Evolutionary conservation across 176 grass and related monocot species (phyloP).

Genomic region (Thinopyrum elongatum): DNA sequence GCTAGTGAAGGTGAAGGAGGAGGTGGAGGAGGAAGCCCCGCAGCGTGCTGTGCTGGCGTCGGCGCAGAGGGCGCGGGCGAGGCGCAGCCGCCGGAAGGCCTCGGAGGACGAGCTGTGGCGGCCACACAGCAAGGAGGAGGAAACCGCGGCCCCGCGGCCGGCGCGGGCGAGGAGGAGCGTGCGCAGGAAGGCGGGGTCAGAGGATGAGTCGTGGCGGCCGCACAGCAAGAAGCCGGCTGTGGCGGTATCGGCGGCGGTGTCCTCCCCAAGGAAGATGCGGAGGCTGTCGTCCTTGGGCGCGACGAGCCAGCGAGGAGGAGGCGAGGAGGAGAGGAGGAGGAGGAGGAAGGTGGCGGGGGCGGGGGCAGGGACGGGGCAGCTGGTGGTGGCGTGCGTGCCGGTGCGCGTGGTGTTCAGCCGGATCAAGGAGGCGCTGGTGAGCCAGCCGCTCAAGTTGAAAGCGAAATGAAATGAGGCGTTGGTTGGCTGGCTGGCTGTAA

Average conservation of each 20-base stretch:
- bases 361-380: slow-evolving; percentile 26
- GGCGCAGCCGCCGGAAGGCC: slow-evolving; percentile 25
- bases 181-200: slow-evolving; percentile 10
- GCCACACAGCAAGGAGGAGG: slow-evolving; percentile 41
- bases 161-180: neutral
- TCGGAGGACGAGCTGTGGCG: slow-evolving; percentile 38
- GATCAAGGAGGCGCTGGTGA: slow-evolving; percentile 67
- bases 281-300: slow-evolving; percentile 73
- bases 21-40: slow-evolving; percentile 11
- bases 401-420: slow-evolving; percentile 94
- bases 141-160: neutral
- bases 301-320: slow-evolving; percentile 37
- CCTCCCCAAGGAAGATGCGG: slow-evolving; percentile 78
- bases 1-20: slow-evolving; percentile 44
- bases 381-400: slow-evolving; percentile 69
- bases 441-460: neutral
- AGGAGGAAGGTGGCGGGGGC: neutral
- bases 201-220: slow-evolving; percentile 40
- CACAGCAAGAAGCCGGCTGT: slow-evolving; percentile 24
- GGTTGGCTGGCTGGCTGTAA: neutral
- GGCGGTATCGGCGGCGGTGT: neutral
- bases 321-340: slow-evolving; percentile 37
- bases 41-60: neutral
- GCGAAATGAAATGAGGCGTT: neutral
- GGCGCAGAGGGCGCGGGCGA: neutral